A percentile compares a stretch with the other conserved stretches of the same genome.
These are phyloP conservation scores for Dianthus caryophyllus DNA, from an alignment of 148 eudicot genomes.

Conservation along the genomic window DNA sequence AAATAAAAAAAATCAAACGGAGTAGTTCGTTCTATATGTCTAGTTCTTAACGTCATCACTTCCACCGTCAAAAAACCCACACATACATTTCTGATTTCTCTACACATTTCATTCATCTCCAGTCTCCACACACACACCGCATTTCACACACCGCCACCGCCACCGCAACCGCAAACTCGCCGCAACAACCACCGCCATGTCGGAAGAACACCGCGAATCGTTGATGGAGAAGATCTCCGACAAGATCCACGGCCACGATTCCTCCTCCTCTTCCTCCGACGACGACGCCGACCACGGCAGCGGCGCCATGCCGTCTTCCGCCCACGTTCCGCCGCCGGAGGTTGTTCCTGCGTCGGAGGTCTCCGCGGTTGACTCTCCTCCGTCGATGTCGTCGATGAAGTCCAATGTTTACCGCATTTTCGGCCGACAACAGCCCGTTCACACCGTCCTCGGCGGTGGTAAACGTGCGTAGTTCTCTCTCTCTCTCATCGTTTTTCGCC, in stretches of 20 bases:
- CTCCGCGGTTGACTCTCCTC: conserved; percentile 2
- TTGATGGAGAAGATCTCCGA: conserved; percentile 60
- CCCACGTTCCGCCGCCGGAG: conserved; percentile 31
- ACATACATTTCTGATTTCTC: too few species aligned
- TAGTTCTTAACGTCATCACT: too few species aligned
- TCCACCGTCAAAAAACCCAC: too few species aligned
- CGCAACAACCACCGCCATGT: conserved; percentile 24
- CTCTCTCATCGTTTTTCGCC: neutral
- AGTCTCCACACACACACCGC: too few species aligned
- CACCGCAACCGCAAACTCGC: too few species aligned
- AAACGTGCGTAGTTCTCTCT: conserved; percentile 38
- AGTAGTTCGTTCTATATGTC: too few species aligned
- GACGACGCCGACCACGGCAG: conserved; percentile 22
- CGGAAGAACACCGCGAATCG: conserved; percentile 47
- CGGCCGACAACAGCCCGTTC: conserved; percentile 66
- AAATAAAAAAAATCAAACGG: too few species aligned
- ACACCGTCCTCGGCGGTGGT: conserved; percentile 71
- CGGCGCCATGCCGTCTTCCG: conserved; percentile 13
- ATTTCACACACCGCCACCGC: too few species aligned
- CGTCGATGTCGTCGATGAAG: conserved; percentile 22
- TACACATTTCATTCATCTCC: too few species aligned
- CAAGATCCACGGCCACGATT: conserved; percentile 34
- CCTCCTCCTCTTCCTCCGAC: conserved; percentile 45
- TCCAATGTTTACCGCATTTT: conserved; percentile 64
- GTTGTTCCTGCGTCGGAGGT: conserved; percentile 25